Evolutionary conservation across 352 stramenopile genomes (phyloP), one percentile per base, ranked within the genome.

Genomic region (Pythium apleroticum): DNA sequence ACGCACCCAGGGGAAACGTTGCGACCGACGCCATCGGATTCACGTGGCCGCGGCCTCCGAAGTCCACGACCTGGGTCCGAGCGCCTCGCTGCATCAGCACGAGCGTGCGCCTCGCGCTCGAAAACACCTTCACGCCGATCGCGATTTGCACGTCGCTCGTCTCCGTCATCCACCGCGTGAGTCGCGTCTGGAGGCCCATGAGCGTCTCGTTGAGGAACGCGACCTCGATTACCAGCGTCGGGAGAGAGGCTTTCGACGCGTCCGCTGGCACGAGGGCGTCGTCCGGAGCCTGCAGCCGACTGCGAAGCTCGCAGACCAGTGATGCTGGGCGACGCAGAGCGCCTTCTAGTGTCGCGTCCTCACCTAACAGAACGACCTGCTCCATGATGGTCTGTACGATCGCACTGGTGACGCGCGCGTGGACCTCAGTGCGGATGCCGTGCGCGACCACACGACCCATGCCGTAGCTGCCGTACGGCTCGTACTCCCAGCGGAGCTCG

Each of bases 361-460:
- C 39, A 8, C 37, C 60, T 3, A 66, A 3, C 11, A 46, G 14
- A 15, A 20, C 45, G 39, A 66, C 14, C 10, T 66, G 60, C 2
- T 60, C 60, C 2, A 22, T 52, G 20, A 66, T 56, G 9, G 28
- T 28, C 9, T 11, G 37, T 3, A 60, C 24, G 30, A 66, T 45
- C 52, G 60, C 50, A 8, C 37, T 56, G 11, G 52, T 30, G n/a
- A 56, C 25, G 6, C 28, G n/a, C 50, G 46, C 1, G 41, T 66
- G 60, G 15, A 66, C 39, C 4, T 24, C 19, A 20, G 60, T 60
- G 2, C n/a, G 17, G 4, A 15, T 3, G 14, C 52, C 56, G 60
- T 66, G 57, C 35, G 56, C 25, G 11, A 66, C 50, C 4, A 66
- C 52, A 12, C 60, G 60, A 7, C 60, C 60, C 20, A 48, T 17